phyloP scores from a whole-genome alignment of 1,284 basidiomycete species.

The Ganoderma leucocontextum region DNA sequence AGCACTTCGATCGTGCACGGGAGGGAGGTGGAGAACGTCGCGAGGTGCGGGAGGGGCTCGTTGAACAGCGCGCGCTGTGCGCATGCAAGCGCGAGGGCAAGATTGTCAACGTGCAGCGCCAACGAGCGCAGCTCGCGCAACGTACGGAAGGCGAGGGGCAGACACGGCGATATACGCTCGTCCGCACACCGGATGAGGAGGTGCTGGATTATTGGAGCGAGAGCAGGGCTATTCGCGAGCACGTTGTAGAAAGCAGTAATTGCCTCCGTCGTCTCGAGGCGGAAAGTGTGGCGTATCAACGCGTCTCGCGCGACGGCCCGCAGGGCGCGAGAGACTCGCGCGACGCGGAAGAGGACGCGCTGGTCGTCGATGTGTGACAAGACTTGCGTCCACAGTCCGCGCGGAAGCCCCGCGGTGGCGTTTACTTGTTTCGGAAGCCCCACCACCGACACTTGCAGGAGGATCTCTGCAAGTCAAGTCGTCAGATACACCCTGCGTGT shows the following conservation, averaged over 20 bases:
- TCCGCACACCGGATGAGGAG: conserved; percentile 1
- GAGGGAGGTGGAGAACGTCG: conserved; percentile 13
- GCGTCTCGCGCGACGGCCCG: neutral
- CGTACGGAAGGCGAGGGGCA: neutral
- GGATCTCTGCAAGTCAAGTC: neutral
- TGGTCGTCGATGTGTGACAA: neutral
- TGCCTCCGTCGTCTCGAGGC: neutral
- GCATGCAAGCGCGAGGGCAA: neutral
- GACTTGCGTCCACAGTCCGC: conserved; percentile 9
- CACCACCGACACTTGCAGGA: neutral
- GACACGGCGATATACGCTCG: neutral
- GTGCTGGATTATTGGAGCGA: neutral
- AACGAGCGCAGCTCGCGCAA: conserved; percentile 6
- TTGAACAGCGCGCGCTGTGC: conserved; percentile 2
- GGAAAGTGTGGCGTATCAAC: conserved; percentile 4
- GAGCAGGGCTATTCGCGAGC: neutral
- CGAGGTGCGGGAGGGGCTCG: conserved; percentile 9
- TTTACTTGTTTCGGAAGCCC: neutral
- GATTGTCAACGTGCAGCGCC: neutral
- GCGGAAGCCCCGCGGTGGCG: neutral
- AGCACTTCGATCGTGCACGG: conserved; percentile 6
- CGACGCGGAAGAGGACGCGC: conserved; percentile 1
- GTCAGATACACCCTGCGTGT: neutral
- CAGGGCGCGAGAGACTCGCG: conserved; percentile 6
- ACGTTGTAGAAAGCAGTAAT: neutral